These are phyloP conservation scores for Polytolypa hystricis DNA, from an alignment of 2,329 filamentous ascomycete species.

Conservation along the genomic window DNA sequence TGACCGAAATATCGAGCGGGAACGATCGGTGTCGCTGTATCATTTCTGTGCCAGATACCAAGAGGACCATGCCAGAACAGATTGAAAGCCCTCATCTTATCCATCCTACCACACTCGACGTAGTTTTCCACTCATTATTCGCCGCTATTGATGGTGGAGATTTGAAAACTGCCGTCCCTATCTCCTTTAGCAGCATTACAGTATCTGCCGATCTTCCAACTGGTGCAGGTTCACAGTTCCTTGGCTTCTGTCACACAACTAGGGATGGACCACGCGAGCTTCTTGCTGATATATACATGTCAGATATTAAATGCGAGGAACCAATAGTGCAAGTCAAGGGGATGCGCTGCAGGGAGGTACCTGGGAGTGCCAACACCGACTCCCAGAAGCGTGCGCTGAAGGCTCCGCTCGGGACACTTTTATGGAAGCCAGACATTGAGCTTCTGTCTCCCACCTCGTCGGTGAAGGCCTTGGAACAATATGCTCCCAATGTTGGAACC, in stretches of 20 bases:
- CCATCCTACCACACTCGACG: constrained; percentile 1
- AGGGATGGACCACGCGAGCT: not conserved
- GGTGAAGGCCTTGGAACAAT: too few species aligned
- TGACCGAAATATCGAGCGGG: constrained; percentile 13
- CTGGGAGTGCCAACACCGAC: not conserved
- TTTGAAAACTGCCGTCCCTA: not conserved
- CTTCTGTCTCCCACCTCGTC: too few species aligned
- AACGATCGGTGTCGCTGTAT: not conserved
- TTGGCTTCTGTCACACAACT: not conserved
- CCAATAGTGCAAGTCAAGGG: not conserved
- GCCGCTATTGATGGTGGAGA: not conserved
- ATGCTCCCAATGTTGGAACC: too few species aligned
- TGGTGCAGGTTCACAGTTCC: not conserved
- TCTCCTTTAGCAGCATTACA: not conserved
- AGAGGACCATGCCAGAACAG: not conserved
- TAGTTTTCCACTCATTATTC: not conserved
- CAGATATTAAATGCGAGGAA: not conserved
- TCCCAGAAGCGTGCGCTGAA: too few species aligned
- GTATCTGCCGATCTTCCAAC: not conserved
- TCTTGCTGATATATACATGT: not conserved
- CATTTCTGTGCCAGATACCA: not conserved
- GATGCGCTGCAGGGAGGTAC: not conserved
- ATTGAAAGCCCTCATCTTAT: not conserved
- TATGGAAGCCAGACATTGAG: too few species aligned
- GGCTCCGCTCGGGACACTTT: too few species aligned